Percentiles rank a stretch among this genome's conserved stretches.
These are phyloP conservation scores for Magnusiomyces paraingens DNA, from an alignment of 1,139 yeast species.

Conservation along the genomic window DNA sequence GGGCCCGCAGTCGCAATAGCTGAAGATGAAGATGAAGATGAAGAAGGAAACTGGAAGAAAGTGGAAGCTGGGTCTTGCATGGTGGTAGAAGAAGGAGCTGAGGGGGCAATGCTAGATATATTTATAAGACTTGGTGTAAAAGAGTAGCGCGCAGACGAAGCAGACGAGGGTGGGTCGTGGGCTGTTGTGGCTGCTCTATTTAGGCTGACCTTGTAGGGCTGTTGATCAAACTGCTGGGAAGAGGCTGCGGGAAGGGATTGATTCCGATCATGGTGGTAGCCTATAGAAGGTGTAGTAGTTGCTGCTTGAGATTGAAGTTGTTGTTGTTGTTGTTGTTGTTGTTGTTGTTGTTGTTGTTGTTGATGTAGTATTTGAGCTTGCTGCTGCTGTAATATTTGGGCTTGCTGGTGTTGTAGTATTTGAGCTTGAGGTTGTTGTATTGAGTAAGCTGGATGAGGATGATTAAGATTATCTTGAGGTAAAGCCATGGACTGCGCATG, in stretches of 20 bases:
- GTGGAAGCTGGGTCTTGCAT: neutral
- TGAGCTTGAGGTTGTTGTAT: no score
- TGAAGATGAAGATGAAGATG: neutral
- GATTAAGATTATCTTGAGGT: no score
- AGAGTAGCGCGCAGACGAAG: slow-evolving; percentile 6
- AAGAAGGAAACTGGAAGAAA: slow-evolving; percentile 4
- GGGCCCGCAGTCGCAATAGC: slow-evolving; percentile 7
- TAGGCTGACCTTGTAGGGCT: slow-evolving; percentile 19
- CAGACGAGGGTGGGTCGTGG: slow-evolving; percentile 9
- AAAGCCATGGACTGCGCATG: no score
- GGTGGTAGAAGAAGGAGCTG: slow-evolving; percentile 3
- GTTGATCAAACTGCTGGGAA: slow-evolving; percentile 14
- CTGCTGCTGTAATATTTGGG: no score
- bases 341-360: neutral
- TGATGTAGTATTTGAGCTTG: no score
- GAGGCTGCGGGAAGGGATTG: slow-evolving; percentile 27
- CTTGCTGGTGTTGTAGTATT: neutral
- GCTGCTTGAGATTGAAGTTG: neutral
- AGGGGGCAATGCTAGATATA: neutral
- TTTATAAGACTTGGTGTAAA: neutral
- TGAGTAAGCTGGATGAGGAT: no score
- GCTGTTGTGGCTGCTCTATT: slow-evolving; percentile 27
- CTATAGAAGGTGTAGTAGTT: no score
- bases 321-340: neutral
- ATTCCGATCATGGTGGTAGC: slow-evolving; percentile 26